These are phyloP conservation scores for Aphanocladium album DNA, from an alignment of 2,329 filamentous ascomycete species.

Conservation along the genomic window DNA sequence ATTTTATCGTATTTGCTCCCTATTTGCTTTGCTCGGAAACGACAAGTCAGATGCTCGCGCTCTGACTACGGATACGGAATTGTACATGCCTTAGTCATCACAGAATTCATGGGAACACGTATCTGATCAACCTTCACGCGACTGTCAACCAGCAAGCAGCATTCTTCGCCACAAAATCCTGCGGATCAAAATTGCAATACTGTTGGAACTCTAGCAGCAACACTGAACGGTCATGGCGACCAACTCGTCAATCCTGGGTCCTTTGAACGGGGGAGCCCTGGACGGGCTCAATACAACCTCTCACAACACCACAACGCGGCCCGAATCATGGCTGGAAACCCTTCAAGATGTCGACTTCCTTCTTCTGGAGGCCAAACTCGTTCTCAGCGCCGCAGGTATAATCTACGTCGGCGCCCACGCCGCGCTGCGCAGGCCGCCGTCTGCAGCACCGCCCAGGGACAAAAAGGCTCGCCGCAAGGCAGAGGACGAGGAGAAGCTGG, in stretches of 20 bases:
- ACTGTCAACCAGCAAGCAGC: not conserved
- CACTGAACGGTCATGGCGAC: slow-evolving; percentile 15
- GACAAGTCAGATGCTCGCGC: not conserved
- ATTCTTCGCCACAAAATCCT: not conserved
- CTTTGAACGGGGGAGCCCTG: slow-evolving; percentile 18
- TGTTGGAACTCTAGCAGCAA: not conserved
- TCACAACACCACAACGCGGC: slow-evolving; percentile 19
- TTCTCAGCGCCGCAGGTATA: slow-evolving; percentile 67
- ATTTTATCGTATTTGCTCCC: too few relatives aligned
- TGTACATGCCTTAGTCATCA: slow-evolving; percentile 6
- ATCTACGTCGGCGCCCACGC: slow-evolving; percentile 83
- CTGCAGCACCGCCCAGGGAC: slow-evolving; percentile 59
- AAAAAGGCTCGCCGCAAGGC: slow-evolving; percentile 37
- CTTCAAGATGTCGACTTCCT: slow-evolving; percentile 37
- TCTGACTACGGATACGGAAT: not conserved
- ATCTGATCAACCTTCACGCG: not conserved
- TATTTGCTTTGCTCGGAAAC: too few relatives aligned
- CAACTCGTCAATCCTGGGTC: slow-evolving; percentile 19
- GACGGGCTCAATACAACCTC: slow-evolving; percentile 28
- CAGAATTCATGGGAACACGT: not conserved
- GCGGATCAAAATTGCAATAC: not conserved
- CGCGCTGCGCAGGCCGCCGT: slow-evolving; percentile 77
- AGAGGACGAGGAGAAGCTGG: slow-evolving; percentile 45
- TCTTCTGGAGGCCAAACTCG: slow-evolving; percentile 42
- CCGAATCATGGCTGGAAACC: slow-evolving; percentile 25